A percentile compares a stretch with the other conserved stretches of the same genome.
These are phyloP conservation scores for Rhodamnia argentea DNA, from an alignment of 345 rosid genomes.

Conservation along the genomic window DNA sequence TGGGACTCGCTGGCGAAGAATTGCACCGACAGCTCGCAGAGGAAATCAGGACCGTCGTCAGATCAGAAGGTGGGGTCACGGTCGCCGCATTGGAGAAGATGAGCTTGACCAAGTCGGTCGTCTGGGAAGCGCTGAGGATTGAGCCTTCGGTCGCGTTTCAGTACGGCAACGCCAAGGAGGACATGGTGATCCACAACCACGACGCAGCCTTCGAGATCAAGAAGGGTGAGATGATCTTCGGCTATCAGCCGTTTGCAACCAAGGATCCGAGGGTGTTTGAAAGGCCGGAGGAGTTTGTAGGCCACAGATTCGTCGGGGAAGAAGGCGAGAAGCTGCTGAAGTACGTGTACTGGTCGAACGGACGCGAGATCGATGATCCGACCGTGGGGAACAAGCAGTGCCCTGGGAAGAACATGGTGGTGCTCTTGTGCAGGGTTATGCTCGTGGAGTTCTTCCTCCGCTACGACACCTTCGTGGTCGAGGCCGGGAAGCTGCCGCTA, in stretches of 20 bases:
- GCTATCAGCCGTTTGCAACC: slow-evolving; percentile 18
- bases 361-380: slow-evolving; percentile 23
- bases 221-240: slow-evolving; percentile 12
- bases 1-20: neutral
- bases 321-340: slow-evolving; percentile 26
- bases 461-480: slow-evolving; percentile 22
- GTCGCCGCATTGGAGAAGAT: slow-evolving; percentile 6
- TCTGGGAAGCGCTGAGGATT: slow-evolving; percentile 14
- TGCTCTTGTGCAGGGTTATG: slow-evolving; percentile 16
- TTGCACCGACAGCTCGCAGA: slow-evolving; percentile 2
- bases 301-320: slow-evolving; percentile 9
- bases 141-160: slow-evolving; percentile 15
- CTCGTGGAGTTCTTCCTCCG: slow-evolving; percentile 24
- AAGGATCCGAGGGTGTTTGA: slow-evolving; percentile 15
- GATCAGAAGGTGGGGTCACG: slow-evolving; percentile 2
- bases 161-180: slow-evolving; percentile 12
- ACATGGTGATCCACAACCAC: slow-evolving; percentile 16
- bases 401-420: slow-evolving; percentile 29
- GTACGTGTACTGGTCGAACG: slow-evolving; percentile 36
- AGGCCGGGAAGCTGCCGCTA: slow-evolving; percentile 4
- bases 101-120: slow-evolving; percentile 12
- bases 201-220: slow-evolving; percentile 12
- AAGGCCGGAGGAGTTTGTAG: slow-evolving; percentile 12
- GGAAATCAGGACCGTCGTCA: slow-evolving; percentile 7
- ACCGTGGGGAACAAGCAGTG: slow-evolving; percentile 27